Conservation (phyloP, 169 alveolate species). For the Eimeria necatrix region DNA sequence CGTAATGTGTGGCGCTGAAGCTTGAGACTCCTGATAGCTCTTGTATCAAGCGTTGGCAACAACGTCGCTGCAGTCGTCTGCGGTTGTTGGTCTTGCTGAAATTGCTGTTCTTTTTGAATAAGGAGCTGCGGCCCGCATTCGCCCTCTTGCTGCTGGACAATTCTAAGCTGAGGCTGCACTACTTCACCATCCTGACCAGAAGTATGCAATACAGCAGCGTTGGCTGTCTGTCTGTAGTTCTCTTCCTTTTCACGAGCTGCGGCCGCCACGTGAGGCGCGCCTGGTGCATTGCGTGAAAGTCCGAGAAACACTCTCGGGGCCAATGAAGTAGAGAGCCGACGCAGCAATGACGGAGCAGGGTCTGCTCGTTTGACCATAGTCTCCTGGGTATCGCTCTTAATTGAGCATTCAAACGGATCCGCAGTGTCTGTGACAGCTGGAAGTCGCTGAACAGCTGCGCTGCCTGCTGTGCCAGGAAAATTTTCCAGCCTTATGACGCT, state of each 20-base stretch:
- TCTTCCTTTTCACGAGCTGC: neutral
- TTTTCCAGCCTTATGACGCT: neutral
- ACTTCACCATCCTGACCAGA: neutral
- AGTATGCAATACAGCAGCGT: constrained; percentile 6
- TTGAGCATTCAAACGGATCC: neutral
- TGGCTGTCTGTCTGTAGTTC: neutral
- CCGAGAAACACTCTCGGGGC: constrained; percentile 57
- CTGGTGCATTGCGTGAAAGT: constrained; percentile 41
- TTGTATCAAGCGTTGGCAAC: constrained; percentile 73
- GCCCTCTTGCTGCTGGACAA: constrained; percentile 5
- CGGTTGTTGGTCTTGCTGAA: constrained; percentile 53
- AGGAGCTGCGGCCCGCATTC: neutral
- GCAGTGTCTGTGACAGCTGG: neutral
- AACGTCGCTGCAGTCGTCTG: constrained; percentile 59
- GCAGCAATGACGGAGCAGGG: constrained; percentile 42
- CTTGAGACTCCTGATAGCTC: constrained; percentile 64
- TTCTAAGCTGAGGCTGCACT: constrained; percentile 5
- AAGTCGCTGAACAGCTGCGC: constrained; percentile 9
- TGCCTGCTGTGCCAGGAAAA: neutral
- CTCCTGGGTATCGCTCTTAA: neutral
- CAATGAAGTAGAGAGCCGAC: constrained; percentile 61
- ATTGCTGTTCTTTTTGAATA: neutral
- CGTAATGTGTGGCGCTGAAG: constrained; percentile 74
- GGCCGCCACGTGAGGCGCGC: neutral
- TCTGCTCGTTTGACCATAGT: neutral